Evolutionary conservation across 495 filamentous ascomycete species (phyloP), one percentile per base, ranked within the genome.

Genomic region (Gamarada debralockiae): DNA sequence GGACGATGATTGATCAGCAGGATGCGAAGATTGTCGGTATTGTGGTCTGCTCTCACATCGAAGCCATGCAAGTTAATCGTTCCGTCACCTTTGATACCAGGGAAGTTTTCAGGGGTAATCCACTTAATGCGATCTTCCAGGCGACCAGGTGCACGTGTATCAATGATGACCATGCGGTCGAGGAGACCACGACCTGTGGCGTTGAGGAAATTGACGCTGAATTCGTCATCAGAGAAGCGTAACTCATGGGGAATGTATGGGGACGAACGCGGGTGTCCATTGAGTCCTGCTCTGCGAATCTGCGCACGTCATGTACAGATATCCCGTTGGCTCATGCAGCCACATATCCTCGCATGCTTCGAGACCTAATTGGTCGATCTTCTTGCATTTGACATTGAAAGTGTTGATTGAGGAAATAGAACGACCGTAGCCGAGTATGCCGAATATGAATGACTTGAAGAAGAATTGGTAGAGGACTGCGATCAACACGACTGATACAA

Each of bases 341-440:
- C 65, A 73, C 63, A 72, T 59, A 45, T 73, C 69, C 51, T 71
- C 69, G 49, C 69, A 74, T 37, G 57, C 63, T 22, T 67, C 65
- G 0, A 74, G 52, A 14, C 67, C 63, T n/a, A 63, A 56, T 36
- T 70, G 59, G 14, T 57, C 46, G n/a, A 71, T 18, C 23, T 60
- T 63, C 8, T 53, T 45, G 40, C 70, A 73, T 38, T 39, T 22
- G 55, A 65, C 65, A 36, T 62, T 15, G 36, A 68, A 73, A 31
- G 65, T 66, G 1, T 52, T 55, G 37, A 73, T 55, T 8, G 67
- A 55, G 15, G 60, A 58, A 37, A 67, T 36, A 29, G 47, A 31
- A 3, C 65, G 65, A 10, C 64, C 65, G 39, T 67, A 50, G 17
- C 64, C 65, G 3, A 65, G 18, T 14, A 44, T 44, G 22, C 55